Evolutionary conservation across 2,329 filamentous ascomycete genomes (phyloP), one percentile per base, ranked within the genome.

Genomic region (Didymella pinodella): DNA sequence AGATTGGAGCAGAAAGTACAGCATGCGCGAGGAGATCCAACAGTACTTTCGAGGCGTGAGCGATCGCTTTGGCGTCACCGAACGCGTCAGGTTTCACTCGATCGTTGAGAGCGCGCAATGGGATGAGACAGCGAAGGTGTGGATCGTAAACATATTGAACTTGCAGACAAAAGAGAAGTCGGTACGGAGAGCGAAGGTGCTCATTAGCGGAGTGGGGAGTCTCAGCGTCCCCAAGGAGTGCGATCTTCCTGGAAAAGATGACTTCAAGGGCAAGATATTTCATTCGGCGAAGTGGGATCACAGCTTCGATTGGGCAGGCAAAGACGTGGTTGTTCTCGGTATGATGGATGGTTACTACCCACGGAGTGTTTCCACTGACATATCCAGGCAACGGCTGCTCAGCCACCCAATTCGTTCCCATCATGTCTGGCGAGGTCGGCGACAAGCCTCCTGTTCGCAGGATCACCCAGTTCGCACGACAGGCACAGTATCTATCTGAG

Each of bases 1-100:
- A 7, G 79, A 81, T 38, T 89, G 87, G 86, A 80, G 81, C 18
- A 81, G 82, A 54, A 85, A 88, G 68, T 88, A 85, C 66, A 79
- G 84, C 0, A 75, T 80, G 0, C 83, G 83, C 0, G 75, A 76
- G 0, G 86, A 89, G 67, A 88, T 89, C 41, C 78, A 81, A 40
- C 73, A 76, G 2, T 88, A 88, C 59, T 78, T 88, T 26, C 74
- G 79, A 16, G 61, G 48, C 1, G 71, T 76, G 12, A 71, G 69
- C 2, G 68, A 76, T 40, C 61, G 66, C 28, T 75, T 74, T 49
- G 54, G 59, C 7, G 71, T 78, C 5, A 69, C 79, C 32, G 76
- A 78, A 46, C 81, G 81, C 57, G 74, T 84, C 46, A 77, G 78
- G 57, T 75, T 83, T 28, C 74, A 78, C 55, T 79, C 77, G 16